These are phyloP conservation scores for Tagetes patula DNA, from an alignment of 129 eudicot genomes.

Conservation along the genomic window DNA sequence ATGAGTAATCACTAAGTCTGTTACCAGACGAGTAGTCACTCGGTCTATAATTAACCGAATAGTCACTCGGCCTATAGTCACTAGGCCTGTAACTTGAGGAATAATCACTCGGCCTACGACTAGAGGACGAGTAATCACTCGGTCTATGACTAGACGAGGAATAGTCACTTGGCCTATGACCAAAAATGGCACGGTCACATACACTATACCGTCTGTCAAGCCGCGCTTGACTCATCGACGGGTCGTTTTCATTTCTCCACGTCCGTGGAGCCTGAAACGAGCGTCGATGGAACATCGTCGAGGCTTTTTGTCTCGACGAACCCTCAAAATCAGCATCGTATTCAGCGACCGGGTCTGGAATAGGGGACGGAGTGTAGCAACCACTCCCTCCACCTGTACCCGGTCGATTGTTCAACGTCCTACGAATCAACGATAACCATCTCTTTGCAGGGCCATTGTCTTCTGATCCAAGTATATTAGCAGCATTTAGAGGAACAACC, in stretches of 20 bases:
- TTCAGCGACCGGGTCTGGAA: conserved; percentile 82
- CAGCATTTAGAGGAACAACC: conserved; percentile 88
- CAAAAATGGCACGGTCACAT: conserved; percentile 81
- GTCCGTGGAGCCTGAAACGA: conserved; percentile 78
- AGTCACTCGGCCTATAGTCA: conserved; percentile 62
- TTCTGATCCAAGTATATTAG: conserved; percentile 81
- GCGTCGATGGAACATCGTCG: conserved; percentile 58
- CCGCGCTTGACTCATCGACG: conserved; percentile 55
- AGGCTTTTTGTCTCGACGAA: conserved; percentile 48
- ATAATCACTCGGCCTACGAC: conserved; percentile 67
- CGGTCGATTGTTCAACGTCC: conserved; percentile 66
- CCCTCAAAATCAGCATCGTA: conserved; percentile 91
- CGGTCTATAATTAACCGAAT: conserved; percentile 48
- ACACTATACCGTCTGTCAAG: conserved; percentile 86
- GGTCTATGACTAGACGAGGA: conserved; percentile 45
- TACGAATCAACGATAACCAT: conserved; percentile 68
- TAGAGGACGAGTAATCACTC: conserved; percentile 55
- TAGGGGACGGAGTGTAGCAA: conserved; percentile 79
- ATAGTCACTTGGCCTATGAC: conserved; percentile 69
- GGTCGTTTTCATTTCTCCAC: conserved; percentile 63
- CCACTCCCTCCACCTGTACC: conserved; percentile 64
- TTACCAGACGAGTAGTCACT: conserved; percentile 77
- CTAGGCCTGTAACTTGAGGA: conserved; percentile 57
- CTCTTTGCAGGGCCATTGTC: conserved; percentile 92
- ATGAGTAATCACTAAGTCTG: conserved; percentile 62